Percentiles rank a stretch among this genome's conserved stretches.
phyloP scores from a whole-genome alignment of 1,284 basidiomycete species.

The Tilletia setariae region DNA sequence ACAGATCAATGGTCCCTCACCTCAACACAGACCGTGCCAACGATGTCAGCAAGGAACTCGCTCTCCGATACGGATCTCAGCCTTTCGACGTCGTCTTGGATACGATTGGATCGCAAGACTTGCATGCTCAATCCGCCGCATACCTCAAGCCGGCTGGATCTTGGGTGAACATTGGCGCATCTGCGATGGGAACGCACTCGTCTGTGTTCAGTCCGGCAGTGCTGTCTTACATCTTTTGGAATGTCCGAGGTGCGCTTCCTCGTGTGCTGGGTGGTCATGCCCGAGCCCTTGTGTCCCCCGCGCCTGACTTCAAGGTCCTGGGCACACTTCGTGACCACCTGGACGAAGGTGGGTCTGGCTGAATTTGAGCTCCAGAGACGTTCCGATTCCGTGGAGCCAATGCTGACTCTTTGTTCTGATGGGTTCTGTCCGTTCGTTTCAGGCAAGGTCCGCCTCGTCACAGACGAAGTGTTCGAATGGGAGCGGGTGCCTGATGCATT shows the following conservation, averaged over 20 bases:
- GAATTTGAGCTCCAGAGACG: not conserved
- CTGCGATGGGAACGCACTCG: not conserved
- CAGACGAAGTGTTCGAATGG: constrained; percentile 16
- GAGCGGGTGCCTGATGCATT: constrained; percentile 19
- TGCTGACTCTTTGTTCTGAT: too few species aligned
- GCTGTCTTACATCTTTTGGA: not conserved
- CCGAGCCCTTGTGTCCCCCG: not conserved
- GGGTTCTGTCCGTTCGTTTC: too few species aligned
- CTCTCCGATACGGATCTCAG: not conserved
- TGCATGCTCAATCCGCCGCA: not conserved
- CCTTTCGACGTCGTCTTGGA: constrained; percentile 24
- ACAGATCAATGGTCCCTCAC: not conserved
- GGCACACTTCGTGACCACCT: not conserved
- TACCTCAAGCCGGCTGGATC: constrained; percentile 5
- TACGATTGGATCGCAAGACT: constrained; percentile 12
- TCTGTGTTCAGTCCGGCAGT: not conserved
- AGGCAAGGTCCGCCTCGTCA: constrained; percentile 12
- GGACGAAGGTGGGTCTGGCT: constrained; percentile 2
- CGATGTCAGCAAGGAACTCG: constrained; percentile 12
- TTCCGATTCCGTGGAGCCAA: not conserved
- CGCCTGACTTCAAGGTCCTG: not conserved
- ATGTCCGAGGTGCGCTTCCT: not conserved
- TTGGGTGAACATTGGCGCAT: constrained; percentile 16
- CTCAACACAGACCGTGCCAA: constrained; percentile 3
- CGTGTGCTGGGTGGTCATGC: constrained; percentile 16